Percentiles rank a stretch among this genome's conserved stretches.
Conservation (phyloP, 2,329 filamentous ascomycete genomes). For the Madurella mycetomatis region DNA sequence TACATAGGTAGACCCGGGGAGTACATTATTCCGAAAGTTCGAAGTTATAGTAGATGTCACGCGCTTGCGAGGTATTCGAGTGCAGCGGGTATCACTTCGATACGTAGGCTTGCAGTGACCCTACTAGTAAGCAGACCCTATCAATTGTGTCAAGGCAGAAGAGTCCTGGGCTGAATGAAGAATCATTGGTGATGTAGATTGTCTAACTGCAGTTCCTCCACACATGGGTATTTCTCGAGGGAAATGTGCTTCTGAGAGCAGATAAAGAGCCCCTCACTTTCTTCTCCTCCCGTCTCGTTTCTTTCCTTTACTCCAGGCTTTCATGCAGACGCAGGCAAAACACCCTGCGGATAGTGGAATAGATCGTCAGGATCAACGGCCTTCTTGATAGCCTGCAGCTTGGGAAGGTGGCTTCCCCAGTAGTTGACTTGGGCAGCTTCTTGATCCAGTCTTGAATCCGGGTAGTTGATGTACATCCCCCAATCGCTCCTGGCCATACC, state of each 20-base stretch:
- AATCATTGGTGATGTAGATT: too few relatives aligned
- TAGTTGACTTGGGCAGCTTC: slow-evolving; percentile 33
- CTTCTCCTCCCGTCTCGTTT: not conserved
- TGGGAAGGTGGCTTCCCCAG: slow-evolving; percentile 34
- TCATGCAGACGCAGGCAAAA: slow-evolving; percentile 23
- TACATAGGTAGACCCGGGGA: too few relatives aligned
- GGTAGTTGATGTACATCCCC: slow-evolving; percentile 42
- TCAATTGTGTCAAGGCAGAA: too few relatives aligned
- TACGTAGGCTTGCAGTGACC: too few relatives aligned
- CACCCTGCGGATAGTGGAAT: slow-evolving; percentile 39
- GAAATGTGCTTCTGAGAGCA: not conserved
- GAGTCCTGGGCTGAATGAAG: too few relatives aligned
- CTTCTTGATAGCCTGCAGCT: slow-evolving; percentile 34
- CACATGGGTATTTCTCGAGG: too few relatives aligned
- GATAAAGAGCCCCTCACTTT: not conserved
- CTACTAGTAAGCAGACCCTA: too few relatives aligned
- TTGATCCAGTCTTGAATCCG: slow-evolving; percentile 34
- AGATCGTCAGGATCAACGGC: slow-evolving; percentile 35
- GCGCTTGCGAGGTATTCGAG: too few relatives aligned
- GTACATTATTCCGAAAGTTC: too few relatives aligned
- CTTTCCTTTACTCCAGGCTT: not conserved
- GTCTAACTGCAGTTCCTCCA: too few relatives aligned
- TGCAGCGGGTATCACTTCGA: too few relatives aligned
- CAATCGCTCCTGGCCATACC: slow-evolving; percentile 28
- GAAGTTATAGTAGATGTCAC: too few relatives aligned